Base-by-base conservation (phyloP, 495 filamentous ascomycete species). In the Lophiotrema nucula region DNA sequence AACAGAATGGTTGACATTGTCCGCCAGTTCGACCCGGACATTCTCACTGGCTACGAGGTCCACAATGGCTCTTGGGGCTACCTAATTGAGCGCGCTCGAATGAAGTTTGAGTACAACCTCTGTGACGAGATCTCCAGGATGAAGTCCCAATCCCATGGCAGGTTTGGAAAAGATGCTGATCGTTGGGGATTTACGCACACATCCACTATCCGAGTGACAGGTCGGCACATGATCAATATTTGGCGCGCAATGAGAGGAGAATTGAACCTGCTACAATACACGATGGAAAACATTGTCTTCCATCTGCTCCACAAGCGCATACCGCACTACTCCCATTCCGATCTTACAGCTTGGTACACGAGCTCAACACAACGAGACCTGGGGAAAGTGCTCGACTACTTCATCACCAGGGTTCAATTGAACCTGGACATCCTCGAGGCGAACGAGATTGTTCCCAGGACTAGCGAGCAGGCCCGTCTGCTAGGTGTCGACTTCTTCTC, bases 201-300 rank as follows among this genome's bases (percentile, higher is more conserved):
- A 2, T 92, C 90, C 3, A 88, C 87, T 1, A 88, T 97, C 62
- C 82, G 81, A 26, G 79, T 98, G 13, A 97, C 91, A 0, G 93
- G 93, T 3, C 83, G 93, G 58, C 93, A 98, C 67, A 88, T 93
- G 76, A 90, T 98, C 72, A 98, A 97, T 61, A 88, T 97, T 46
- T 98, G 95, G 93, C 82, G 93, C 49, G 91, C 92, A 0, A 97
- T 98, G 91, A 82, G 87, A 47, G 82, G 87, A 53, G 93, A 97
- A 73, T 70, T 97, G 26, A 95, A 88, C 60, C 73, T 98, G 41
- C 75, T 96, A 42, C 90, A 96, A 65, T 97, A 97, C 67, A 93
- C 88, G 0, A 90, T 96, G 86, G 93, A 97, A 71, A 97, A 97
- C 67, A 89, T 98, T 27, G 92, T 84, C 0, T 97, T 93, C 72